Conservation (phyloP, 495 filamentous ascomycete species). For the Xylaria castorea region DNA sequence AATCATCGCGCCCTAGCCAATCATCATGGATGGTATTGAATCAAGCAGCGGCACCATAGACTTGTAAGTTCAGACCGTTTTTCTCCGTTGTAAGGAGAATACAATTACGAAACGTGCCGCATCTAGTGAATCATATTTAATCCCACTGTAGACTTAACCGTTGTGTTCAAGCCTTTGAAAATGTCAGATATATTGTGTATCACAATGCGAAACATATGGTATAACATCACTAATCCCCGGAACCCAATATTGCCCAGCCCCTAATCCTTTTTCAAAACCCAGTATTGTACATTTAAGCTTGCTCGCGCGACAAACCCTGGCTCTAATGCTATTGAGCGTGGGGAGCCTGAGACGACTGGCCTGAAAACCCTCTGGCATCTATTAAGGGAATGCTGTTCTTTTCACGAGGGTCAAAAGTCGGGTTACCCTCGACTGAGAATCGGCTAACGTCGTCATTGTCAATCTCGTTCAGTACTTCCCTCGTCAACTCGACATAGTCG, state of each 20-base stretch:
- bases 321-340: conserved; percentile 22
- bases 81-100: background rate
- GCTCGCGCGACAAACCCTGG: background rate
- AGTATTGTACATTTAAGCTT: conserved; percentile 15
- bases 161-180: background rate
- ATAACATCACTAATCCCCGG: background rate
- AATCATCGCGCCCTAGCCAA: background rate
- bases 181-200: background rate
- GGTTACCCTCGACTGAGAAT: conserved; percentile 41
- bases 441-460: conserved; percentile 50
- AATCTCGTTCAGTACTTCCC: conserved; percentile 78
- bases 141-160: background rate
- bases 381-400: conserved; percentile 48
- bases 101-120: background rate
- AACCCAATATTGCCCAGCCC: background rate
- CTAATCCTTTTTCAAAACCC: background rate
- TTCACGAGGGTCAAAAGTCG: conserved; percentile 40
- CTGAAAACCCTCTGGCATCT: conserved; percentile 37
- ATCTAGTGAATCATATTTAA: background rate
- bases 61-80: background rate
- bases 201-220: background rate
- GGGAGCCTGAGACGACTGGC: conserved; percentile 31
- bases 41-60: background rate
- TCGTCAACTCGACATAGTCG: conserved; percentile 92
- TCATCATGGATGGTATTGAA: background rate